These are phyloP conservation scores for Taphrina confusa DNA, from an alignment of 1,139 yeast genomes.

Conservation along the genomic window DNA sequence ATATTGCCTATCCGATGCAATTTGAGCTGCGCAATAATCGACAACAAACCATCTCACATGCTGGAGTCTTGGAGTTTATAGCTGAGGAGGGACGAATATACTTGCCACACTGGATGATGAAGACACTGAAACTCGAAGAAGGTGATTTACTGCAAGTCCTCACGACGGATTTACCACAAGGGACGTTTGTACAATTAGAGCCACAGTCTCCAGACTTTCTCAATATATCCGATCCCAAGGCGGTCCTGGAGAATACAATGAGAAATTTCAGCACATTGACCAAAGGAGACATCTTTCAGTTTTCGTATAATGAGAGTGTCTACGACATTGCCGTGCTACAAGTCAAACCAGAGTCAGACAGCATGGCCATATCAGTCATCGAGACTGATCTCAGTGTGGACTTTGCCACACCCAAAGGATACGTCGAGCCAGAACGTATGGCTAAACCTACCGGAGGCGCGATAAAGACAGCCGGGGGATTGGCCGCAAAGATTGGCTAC, in stretches of 20 bases:
- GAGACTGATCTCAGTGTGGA: conserved; percentile 97
- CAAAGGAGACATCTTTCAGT: conserved; percentile 79
- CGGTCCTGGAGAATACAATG: conserved; percentile 87
- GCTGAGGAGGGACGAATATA: conserved; percentile 97
- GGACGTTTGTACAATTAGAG: conserved; percentile 85
- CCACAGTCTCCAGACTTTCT: conserved; percentile 93
- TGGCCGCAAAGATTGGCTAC: conserved; percentile 32
- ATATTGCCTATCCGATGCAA: conserved; percentile 93
- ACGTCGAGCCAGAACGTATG: conserved; percentile 68
- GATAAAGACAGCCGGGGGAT: conserved; percentile 45
- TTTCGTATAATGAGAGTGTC: conserved; percentile 75
- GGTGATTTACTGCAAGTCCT: conserved; percentile 74
- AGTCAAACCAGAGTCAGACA: conserved; percentile 71
- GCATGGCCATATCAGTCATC: conserved; percentile 73
- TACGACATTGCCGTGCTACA: conserved; percentile 84
- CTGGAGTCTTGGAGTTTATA: conserved; percentile 92
- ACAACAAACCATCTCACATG: conserved; percentile 64
- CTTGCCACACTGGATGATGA: conserved; percentile 97
- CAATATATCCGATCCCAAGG: conserved; percentile 93
- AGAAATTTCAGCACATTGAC: conserved; percentile 88
- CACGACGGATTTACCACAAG: conserved; percentile 78
- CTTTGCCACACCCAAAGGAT: conserved; percentile 98
- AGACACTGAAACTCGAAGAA: conserved; percentile 66
- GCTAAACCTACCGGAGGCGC: conserved; percentile 39
- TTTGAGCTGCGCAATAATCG: conserved; percentile 64